phyloP scores from a whole-genome alignment of 1,284 basidiomycete species.

The Apiotrichum veenhuisii region DNA sequence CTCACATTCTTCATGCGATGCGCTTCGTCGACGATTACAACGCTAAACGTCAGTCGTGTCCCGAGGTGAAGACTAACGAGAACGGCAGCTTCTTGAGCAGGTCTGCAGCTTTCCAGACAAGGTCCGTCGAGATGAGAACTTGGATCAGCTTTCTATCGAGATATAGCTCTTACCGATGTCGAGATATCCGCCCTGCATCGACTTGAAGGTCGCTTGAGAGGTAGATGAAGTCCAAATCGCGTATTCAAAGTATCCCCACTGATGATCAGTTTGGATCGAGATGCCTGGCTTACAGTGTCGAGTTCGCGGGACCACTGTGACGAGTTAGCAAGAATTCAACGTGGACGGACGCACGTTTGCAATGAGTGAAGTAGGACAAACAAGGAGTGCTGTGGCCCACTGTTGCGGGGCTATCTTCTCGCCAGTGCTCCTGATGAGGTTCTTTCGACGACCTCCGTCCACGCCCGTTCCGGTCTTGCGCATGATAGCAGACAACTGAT shows the following conservation, averaged over 20 bases:
- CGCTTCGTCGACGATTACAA: constrained; percentile 47
- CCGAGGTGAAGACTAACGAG: constrained; percentile 28
- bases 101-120: constrained; percentile 24
- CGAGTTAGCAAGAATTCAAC: constrained; percentile 10
- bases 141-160: background rate
- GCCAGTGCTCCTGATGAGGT: constrained; percentile 16
- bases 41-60: constrained; percentile 11
- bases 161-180: constrained; percentile 36
- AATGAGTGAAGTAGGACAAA: constrained; percentile 50
- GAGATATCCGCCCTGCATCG: constrained; percentile 33
- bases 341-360: constrained; percentile 40
- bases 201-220: constrained; percentile 11
- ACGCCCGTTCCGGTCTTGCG: constrained; percentile 47
- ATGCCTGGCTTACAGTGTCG: constrained; percentile 36
- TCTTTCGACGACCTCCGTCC: constrained; percentile 42
- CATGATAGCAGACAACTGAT: constrained; percentile 53
- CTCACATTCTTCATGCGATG: constrained; percentile 43
- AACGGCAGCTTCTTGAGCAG: constrained; percentile 34
- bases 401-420: constrained; percentile 24
- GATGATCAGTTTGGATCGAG: background rate
- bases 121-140: constrained; percentile 42
- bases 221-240: constrained; percentile 14
- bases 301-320: constrained; percentile 52
- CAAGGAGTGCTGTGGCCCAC: constrained; percentile 46
- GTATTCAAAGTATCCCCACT: constrained; percentile 49